Conservation (phyloP, 2,329 filamentous ascomycete genomes). For the Ceratocystis albifundus region DNA sequence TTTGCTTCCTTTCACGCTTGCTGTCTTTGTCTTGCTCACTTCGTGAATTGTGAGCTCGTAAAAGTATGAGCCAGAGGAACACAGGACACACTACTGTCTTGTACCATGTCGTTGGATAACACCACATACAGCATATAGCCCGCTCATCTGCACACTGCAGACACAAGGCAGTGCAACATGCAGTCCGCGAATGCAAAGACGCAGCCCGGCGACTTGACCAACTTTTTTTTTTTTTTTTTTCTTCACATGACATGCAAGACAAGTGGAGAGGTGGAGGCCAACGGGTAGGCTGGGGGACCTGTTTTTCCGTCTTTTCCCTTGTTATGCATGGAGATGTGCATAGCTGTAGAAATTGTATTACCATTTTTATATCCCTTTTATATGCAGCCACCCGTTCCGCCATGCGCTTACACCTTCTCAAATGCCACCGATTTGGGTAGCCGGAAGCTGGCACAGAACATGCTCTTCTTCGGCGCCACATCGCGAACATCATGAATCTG, state of each 20-base stretch:
- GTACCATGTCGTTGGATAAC: not conserved
- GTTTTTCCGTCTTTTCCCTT: not conserved
- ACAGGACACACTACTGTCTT: not conserved
- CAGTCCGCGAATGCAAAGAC: not conserved
- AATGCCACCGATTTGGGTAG: constrained; percentile 77
- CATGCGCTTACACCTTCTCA: constrained; percentile 30
- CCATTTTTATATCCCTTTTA: constrained; percentile 3
- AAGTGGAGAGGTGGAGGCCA: too few relatives aligned
- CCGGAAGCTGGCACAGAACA: constrained; percentile 92
- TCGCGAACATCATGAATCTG: constrained; percentile 63
- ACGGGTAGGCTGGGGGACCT: too few relatives aligned
- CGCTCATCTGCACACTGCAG: not conserved
- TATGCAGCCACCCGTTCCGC: not conserved
- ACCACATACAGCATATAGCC: not conserved
- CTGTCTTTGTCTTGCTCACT: not conserved
- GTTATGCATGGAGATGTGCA: not conserved
- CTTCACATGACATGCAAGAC: too few relatives aligned
- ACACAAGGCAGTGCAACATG: not conserved
- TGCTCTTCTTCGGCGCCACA: constrained; percentile 85
- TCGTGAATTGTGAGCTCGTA: not conserved
- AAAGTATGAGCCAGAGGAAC: not conserved
- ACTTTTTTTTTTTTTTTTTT: too few relatives aligned
- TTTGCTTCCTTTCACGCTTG: not conserved
- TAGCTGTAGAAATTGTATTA: not conserved
- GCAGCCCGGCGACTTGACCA: not conserved